Percentiles rank a stretch among this genome's conserved stretches.
phyloP scores from a whole-genome alignment of 768 basidiomycete genomes.

The Rhodotorula graminis region DNA sequence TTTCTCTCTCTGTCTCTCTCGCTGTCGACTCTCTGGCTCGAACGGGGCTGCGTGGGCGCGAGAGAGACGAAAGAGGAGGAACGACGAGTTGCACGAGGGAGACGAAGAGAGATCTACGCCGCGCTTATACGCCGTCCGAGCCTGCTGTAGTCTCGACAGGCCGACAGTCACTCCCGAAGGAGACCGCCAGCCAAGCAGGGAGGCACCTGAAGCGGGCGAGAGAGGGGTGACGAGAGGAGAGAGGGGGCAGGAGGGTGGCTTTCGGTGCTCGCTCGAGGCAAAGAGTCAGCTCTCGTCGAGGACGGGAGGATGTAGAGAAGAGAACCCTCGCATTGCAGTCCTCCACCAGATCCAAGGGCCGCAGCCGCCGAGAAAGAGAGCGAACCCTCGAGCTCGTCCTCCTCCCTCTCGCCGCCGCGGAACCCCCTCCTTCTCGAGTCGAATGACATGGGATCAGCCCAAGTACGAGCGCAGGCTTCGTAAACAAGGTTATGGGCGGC shows the following conservation, averaged over 20 bases:
- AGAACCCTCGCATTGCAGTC: not conserved
- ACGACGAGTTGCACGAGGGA: not conserved
- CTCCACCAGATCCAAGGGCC: too few relatives aligned
- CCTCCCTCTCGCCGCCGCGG: too few relatives aligned
- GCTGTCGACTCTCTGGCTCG: too few relatives aligned
- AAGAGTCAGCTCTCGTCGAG: not conserved
- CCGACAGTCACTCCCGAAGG: not conserved
- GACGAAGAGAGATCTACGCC: not conserved
- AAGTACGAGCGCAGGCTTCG: not conserved
- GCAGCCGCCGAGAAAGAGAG: not conserved
- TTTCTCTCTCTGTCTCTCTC: too few relatives aligned
- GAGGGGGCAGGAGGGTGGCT: not conserved
- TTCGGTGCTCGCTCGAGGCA: not conserved
- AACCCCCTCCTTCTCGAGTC: not conserved
- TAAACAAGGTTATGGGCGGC: not conserved
- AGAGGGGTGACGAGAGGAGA: not conserved
- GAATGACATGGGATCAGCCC: not conserved
- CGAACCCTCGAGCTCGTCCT: not conserved
- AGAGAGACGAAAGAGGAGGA: too few relatives aligned
- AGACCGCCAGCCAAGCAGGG: constrained; percentile 1
- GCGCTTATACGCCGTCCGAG: constrained; percentile 6
- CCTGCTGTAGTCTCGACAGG: constrained; percentile 2
- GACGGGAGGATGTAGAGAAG: too few relatives aligned
- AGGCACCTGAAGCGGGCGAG: constrained; percentile 1
- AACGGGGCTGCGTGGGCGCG: too few relatives aligned